Evolutionary conservation across 768 basidiomycete genomes (phyloP), one percentile per base, ranked within the genome.

Genomic region (Multifurca ochricompacta): DNA sequence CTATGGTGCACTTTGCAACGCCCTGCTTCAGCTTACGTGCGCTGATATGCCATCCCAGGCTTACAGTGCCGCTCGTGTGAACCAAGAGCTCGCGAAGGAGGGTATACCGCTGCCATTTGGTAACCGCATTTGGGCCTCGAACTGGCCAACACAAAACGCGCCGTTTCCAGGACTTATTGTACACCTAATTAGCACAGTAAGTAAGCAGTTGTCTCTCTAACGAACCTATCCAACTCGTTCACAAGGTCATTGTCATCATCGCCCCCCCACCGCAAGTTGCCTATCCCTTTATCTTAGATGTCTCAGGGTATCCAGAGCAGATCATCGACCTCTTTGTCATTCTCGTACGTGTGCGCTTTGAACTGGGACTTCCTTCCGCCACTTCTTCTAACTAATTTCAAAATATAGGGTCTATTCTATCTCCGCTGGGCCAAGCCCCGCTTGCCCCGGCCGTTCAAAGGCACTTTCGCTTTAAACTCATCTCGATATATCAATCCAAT

Each of bases 11-110:
- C 27, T 6, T 13, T n/a, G 19, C 19, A n/a, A 2, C n/a, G 6
- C 10, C n/a, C 6, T 25, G 2, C n/a, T 7, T 25, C 11, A 23
- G 6, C 16, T 31, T 11, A 42, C 10, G 11, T 4, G 1, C 35
- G 9, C 32, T 37, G 28, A 53, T 39, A 8, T 4, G 13, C 18
- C 21, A 11, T 21, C 43, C 25, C 48, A 79, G 78, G 77, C 79
- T 0, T 81, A 78, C 59, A 68, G 77, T 11, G 72, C 76, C 3
- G 65, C 76, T 0, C 73, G 76, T 16, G 71, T 82, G 3, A 81
- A 80, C 52, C 80, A 81, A 69, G 80, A 82, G 48, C 73, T 82
- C 4, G 80, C 80, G 4, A 82, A 82, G 56, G 80, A 81, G 62
- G 80, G 80, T 1, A 68, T 82, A n/a, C 80, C 79, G 10, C 70